Evolutionary conservation across 176 grass and related monocot species (phyloP).

Genomic region (Oryza rufipogon): DNA sequence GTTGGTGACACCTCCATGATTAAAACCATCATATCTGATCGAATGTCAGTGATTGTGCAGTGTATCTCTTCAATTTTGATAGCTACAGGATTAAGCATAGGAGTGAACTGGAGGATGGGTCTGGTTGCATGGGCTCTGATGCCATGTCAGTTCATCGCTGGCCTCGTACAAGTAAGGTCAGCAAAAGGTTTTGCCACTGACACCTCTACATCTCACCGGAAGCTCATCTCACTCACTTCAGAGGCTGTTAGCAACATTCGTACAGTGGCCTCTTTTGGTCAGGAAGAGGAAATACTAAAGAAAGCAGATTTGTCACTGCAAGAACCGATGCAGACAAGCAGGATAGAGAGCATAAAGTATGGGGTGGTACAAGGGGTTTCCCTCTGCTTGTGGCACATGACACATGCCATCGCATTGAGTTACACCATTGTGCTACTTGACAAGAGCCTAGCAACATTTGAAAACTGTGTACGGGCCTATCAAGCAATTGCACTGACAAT

Average conservation of each 20-base stretch:
- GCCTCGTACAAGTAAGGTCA: conserved; percentile 68
- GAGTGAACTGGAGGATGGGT: conserved; percentile 67
- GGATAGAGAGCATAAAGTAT: conserved; percentile 57
- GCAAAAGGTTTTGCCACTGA: conserved; percentile 67
- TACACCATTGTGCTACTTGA: conserved; percentile 64
- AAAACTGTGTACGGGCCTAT: conserved; percentile 55
- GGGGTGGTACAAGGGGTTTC: conserved; percentile 59
- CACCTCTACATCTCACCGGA: conserved; percentile 39
- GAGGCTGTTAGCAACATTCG: conserved; percentile 70
- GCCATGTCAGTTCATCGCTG: conserved; percentile 67
- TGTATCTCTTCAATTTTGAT: conserved; percentile 73
- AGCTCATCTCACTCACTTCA: conserved; percentile 55
- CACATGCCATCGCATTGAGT: conserved; percentile 70
- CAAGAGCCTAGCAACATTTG: conserved; percentile 43
- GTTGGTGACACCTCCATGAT: conserved; percentile 60
- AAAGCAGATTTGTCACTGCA: conserved; percentile 57
- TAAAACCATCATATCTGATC: conserved; percentile 67
- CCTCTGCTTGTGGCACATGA: conserved; percentile 62
- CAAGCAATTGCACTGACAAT: conserved; percentile 71
- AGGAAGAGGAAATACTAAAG: conserved; percentile 59
- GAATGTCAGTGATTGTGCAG: conserved; percentile 70
- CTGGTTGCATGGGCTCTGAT: conserved; percentile 67
- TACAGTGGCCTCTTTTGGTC: conserved; percentile 66
- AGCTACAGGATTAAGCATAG: conserved; percentile 54
- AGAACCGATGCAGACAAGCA: conserved; percentile 53